Base-by-base conservation (phyloP, 257 asterid genomes). In the Solanum chiquidenum region DNA sequence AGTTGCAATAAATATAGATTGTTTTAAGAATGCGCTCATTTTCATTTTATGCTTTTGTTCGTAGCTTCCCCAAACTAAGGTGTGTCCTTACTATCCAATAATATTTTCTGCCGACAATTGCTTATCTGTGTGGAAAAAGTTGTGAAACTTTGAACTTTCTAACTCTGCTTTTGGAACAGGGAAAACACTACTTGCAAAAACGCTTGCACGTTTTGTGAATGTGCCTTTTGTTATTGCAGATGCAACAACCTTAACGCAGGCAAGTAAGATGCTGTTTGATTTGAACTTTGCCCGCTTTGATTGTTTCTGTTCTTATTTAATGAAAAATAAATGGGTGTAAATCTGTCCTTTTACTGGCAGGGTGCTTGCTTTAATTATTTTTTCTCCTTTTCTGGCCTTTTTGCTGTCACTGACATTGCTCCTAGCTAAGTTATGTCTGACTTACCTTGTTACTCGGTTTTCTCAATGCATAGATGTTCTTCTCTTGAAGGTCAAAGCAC, bases 241-340 rank as follows among this genome's bases (percentile, higher is more conserved):
- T 92, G 98, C 99, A 83, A 96, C 99, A 80, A 92, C 97, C 87
- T 90, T 96, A 89, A 96, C 99, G 58, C 99, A 96, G 98, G 99
- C 92, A 90, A 87, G 91, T 90, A 85, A 83, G 82, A 85, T 4
- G 31, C 27, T 74, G 40, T 72, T 52, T 25, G 80, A 25, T 46
- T 71, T 38, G 52, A 29, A 34, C 77, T 49, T 86, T 37, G 34
- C 85, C 38, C 21, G 6, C 10, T 21, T 75, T 37, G 42, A 62
- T 62, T 40, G 27, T 58, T 62, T 87, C 38, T 62, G 33, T 37
- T 87, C 86, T 87, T 66, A 74, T 55, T 52, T 82, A 49, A 52
- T 82, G 44, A 82, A 82, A 38, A 82, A 82, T 31, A 82, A 82
- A 29, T 49, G 85, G 85, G 20, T 29, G 85, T 82, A 34, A 40